phyloP scores from a whole-genome alignment of 1,139 yeast genomes.

The Yamadazyma epiphylla region DNA sequence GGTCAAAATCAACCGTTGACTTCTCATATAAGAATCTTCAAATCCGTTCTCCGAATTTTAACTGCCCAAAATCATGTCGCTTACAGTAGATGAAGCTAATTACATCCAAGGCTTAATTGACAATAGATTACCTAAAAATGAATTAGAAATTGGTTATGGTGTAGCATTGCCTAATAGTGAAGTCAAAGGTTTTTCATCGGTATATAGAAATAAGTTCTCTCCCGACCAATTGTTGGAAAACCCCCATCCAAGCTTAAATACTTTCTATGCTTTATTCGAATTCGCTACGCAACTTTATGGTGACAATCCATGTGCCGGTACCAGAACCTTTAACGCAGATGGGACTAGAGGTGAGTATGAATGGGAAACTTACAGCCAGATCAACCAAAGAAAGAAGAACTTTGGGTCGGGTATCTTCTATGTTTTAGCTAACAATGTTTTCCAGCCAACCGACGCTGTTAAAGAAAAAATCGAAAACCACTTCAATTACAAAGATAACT shows the following conservation, averaged over 20 bases:
- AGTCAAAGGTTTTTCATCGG: slow-evolving; percentile 47
- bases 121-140: slow-evolving; percentile 4
- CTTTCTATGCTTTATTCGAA: slow-evolving; percentile 48
- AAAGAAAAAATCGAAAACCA: slow-evolving; percentile 21
- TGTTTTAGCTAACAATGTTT: slow-evolving; percentile 44
- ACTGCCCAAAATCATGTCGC: slow-evolving; percentile 8
- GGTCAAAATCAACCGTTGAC: too few relatives aligned
- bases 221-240: slow-evolving; percentile 35
- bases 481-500: slow-evolving; percentile 18
- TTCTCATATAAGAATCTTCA: too few relatives aligned
- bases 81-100: slow-evolving; percentile 7
- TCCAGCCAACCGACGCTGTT: slow-evolving; percentile 22
- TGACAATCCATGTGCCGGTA: slow-evolving; percentile 48
- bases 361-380: slow-evolving; percentile 43
- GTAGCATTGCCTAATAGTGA: slow-evolving; percentile 45
- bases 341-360: slow-evolving; percentile 44
- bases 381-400: slow-evolving; percentile 39
- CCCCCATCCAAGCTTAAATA: slow-evolving; percentile 49
- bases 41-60: background rate
- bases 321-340: slow-evolving; percentile 31
- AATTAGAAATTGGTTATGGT: slow-evolving; percentile 6
- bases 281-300: slow-evolving; percentile 33
- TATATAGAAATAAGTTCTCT: slow-evolving; percentile 45
- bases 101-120: slow-evolving; percentile 9
- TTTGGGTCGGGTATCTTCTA: slow-evolving; percentile 66